These are phyloP conservation scores for Martensiomyces pterosporus DNA, from an alignment of 192 early-diverging fungal species.

Conservation along the genomic window DNA sequence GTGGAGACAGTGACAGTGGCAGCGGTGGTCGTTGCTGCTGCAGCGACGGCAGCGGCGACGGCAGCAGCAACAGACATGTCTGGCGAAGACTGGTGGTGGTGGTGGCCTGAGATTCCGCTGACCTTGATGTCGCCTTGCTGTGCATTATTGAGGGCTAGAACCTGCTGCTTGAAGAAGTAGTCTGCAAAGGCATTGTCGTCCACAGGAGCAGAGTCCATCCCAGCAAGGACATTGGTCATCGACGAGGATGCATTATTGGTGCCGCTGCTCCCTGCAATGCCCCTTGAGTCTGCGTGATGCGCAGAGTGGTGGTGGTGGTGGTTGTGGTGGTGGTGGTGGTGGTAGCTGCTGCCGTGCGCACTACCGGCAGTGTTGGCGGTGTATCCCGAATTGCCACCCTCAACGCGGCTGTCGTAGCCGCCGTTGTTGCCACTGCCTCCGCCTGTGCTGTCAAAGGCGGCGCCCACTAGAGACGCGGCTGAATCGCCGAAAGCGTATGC, in stretches of 20 bases:
- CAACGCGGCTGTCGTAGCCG: too few relatives aligned
- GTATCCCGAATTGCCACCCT: too few relatives aligned
- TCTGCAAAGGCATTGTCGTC: slow-evolving; percentile 29
- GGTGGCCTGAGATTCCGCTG: slow-evolving; percentile 3
- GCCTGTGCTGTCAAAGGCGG: too few relatives aligned
- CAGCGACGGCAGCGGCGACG: slow-evolving; percentile 38
- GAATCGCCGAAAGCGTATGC: not conserved
- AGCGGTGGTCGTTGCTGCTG: slow-evolving; percentile 13
- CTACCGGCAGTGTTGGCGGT: not conserved
- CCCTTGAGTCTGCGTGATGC: too few relatives aligned
- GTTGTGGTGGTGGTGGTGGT: not conserved
- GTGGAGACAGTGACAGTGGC: not conserved
- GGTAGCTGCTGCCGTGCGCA: not conserved
- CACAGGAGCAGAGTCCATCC: slow-evolving; percentile 10
- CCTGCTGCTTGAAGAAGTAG: slow-evolving; percentile 44
- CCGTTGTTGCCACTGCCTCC: too few relatives aligned
- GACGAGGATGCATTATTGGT: slow-evolving; percentile 12
- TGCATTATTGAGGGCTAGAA: slow-evolving; percentile 4
- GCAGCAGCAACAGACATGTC: slow-evolving; percentile 36
- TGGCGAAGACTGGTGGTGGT: slow-evolving; percentile 7
- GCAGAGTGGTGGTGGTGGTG: too few relatives aligned
- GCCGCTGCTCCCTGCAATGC: too few relatives aligned
- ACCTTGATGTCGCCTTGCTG: slow-evolving; percentile 3
- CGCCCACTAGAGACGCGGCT: not conserved
- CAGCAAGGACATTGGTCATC: slow-evolving; percentile 10